Percentiles rank a stretch among this genome's conserved stretches.
Conservation (phyloP, 345 rosid genomes). For the Viola odorata region DNA sequence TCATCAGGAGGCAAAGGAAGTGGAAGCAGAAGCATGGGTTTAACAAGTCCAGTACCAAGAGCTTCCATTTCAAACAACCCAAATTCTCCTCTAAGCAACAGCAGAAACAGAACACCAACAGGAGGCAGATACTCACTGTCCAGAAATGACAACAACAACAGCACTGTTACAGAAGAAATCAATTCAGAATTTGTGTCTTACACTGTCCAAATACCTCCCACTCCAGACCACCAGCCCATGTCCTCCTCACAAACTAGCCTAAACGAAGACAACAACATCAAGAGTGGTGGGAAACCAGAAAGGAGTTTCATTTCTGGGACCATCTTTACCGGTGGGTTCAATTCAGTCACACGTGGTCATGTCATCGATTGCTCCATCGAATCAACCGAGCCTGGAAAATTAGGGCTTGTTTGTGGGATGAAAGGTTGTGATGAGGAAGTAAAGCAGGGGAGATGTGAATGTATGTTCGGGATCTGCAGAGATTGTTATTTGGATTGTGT, state of each 20-base stretch:
- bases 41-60: slow-evolving; percentile 66
- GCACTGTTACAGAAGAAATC: slow-evolving; percentile 19
- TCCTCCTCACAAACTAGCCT: slow-evolving; percentile 47
- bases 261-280: slow-evolving; percentile 22
- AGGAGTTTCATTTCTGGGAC: slow-evolving; percentile 51
- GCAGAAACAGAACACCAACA: slow-evolving; percentile 39
- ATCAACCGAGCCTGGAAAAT: slow-evolving; percentile 26
- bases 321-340: slow-evolving; percentile 61
- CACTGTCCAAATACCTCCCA: slow-evolving; percentile 74
- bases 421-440: slow-evolving; percentile 69
- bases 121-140: slow-evolving; percentile 60
- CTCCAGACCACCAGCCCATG: slow-evolving; percentile 67
- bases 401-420: slow-evolving; percentile 46
- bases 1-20: slow-evolving; percentile 58
- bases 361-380: slow-evolving; percentile 53
- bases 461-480: slow-evolving; percentile 60
- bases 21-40: slow-evolving; percentile 60
- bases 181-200: slow-evolving; percentile 53
- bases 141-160: slow-evolving; percentile 28
- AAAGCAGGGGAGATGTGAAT: slow-evolving; percentile 50
- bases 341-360: slow-evolving; percentile 67
- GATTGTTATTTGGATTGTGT: slow-evolving; percentile 60
- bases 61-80: slow-evolving; percentile 50
- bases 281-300: slow-evolving; percentile 27
- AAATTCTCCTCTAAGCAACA: slow-evolving; percentile 50